phyloP scores from a whole-genome alignment of 1,284 basidiomycete genomes.

The Pascua sp. region DNA sequence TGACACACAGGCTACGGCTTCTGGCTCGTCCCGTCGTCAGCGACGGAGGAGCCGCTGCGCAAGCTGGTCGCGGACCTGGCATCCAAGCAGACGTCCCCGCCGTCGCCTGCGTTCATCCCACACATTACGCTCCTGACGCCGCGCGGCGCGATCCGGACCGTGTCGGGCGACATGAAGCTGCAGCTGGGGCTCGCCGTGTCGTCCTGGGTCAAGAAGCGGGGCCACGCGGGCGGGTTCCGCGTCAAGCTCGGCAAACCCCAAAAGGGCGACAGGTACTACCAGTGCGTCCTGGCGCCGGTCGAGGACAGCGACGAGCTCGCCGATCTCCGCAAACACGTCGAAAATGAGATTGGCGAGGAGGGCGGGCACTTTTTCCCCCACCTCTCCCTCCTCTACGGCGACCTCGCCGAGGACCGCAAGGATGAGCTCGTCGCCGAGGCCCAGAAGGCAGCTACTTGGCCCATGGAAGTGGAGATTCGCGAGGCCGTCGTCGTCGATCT shows the following conservation, averaged over 20 bases:
- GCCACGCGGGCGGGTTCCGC: not conserved
- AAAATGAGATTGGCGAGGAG: conserved; percentile 1
- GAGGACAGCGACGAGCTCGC: conserved; percentile 13
- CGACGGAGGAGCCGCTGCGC: conserved; percentile 2
- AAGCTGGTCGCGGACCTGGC: conserved; percentile 18
- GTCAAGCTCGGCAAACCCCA: conserved; percentile 5
- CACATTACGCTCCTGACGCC: conserved; percentile 37
- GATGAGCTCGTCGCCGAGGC: conserved; percentile 23
- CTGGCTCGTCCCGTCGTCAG: conserved; percentile 22
- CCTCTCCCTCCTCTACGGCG: conserved; percentile 36
- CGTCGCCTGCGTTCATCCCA: conserved; percentile 27
- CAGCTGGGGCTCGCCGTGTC: conserved; percentile 2
- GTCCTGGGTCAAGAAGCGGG: not conserved
- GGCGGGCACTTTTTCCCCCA: conserved; percentile 35
- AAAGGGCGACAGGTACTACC: conserved; percentile 33
- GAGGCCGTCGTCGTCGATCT: conserved; percentile 18
- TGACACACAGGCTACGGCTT: conserved; percentile 20
- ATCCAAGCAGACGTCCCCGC: not conserved
- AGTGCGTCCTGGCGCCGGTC: conserved; percentile 37
- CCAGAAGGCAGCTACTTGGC: conserved; percentile 1
- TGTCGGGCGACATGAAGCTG: not conserved
- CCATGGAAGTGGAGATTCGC: not conserved
- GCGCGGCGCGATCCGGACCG: conserved; percentile 4
- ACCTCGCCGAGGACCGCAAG: conserved; percentile 16
- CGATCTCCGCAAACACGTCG: conserved; percentile 13